A percentile compares a stretch with the other conserved stretches of the same genome.
Conservation (phyloP, 768 basidiomycete genomes). For the Butyriboletus loyo region DNA sequence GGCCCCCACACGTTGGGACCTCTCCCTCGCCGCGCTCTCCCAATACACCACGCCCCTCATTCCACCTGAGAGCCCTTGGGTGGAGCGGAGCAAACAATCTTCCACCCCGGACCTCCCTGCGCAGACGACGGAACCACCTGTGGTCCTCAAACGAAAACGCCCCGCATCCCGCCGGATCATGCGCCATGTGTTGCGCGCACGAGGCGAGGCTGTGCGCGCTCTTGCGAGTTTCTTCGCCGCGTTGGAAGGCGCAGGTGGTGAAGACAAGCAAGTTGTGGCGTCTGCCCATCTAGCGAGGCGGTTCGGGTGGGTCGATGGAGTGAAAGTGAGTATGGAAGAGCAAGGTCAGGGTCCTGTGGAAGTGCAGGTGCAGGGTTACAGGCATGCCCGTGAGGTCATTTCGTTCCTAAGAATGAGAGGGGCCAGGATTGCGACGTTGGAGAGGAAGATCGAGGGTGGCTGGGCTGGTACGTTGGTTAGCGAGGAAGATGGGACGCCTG, state of each 20-base stretch:
- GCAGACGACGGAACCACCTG: slow-evolving; percentile 38
- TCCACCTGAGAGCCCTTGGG: slow-evolving; percentile 71
- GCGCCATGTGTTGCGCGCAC: slow-evolving; percentile 82
- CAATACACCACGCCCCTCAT: slow-evolving; percentile 65
- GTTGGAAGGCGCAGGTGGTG: slow-evolving; percentile 48
- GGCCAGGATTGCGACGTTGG: slow-evolving; percentile 60
- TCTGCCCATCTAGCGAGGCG: slow-evolving; percentile 46
- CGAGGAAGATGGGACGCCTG: slow-evolving; percentile 39
- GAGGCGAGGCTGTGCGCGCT: slow-evolving; percentile 77
- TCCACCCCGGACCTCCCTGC: slow-evolving; percentile 23
- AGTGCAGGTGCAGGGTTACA: slow-evolving; percentile 45
- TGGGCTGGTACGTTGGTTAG: slow-evolving; percentile 68
- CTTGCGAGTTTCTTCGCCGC: slow-evolving; percentile 71
- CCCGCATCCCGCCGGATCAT: slow-evolving; percentile 83
- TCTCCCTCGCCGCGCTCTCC: slow-evolving; percentile 68
- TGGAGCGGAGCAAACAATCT: slow-evolving; percentile 48
- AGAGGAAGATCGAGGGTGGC: slow-evolving; percentile 48
- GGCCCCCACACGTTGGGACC: slow-evolving; percentile 81
- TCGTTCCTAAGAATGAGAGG: slow-evolving; percentile 66
- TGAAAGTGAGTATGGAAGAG: slow-evolving; percentile 14
- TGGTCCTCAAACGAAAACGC: slow-evolving; percentile 32
- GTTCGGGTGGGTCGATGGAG: slow-evolving; percentile 41
- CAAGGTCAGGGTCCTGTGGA: slow-evolving; percentile 27
- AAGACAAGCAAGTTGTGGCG: slow-evolving; percentile 46
- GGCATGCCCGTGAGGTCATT: slow-evolving; percentile 70